Base-by-base conservation (phyloP, 202 grass and related monocot genomes). In the Setaria viridis region DNA sequence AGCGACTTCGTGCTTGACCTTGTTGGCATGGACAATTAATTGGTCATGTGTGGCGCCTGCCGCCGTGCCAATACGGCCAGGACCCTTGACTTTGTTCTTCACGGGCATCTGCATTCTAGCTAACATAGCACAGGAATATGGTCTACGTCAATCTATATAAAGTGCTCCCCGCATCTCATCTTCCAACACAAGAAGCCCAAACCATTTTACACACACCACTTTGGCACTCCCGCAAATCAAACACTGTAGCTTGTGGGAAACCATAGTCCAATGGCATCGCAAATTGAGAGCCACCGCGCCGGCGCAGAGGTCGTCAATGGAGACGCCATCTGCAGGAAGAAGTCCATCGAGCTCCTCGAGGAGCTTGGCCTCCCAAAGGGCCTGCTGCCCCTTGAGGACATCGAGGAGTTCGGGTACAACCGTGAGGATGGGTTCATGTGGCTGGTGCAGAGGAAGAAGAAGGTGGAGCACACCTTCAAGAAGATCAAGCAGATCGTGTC, bases 371-470 rank as follows among this genome's bases (percentile, higher is more conserved):
- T 87, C 11, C 85, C 85, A 6, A 57, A 33, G 6, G 85, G 85
- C 5, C 79, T 87, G 19, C 66, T 87, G 29, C 85, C 85, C 7
- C 19, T 87, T 9, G 70, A 77, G 53, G 80, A 87, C 57, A 67
- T 82, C 19, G 43, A 82, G 43, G 78, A 87, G 59, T 75, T 87
- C 1, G 85, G 85, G 51, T 82, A 87, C 66, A 87, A 76, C 17
- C 67, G 46, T 30, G 58, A 69, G 42, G 74, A 87, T 33, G 45
- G 70, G 16, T 87, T 87, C 79, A 76, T 82, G 34, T 87, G 85
- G 85, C 53, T 87, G 17, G 0, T 74, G 71, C 85, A 87, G 60
- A 67, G 73, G 68, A 92, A 87, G 87, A 81, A 87, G 71, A 81
- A 81, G 51, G 65, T 73, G 19, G 78, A 82, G 6, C 78, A 87